These are phyloP conservation scores for Raphidocelis subcapitata DNA, from an alignment of 139 green algal genomes.

Conservation along the genomic window DNA sequence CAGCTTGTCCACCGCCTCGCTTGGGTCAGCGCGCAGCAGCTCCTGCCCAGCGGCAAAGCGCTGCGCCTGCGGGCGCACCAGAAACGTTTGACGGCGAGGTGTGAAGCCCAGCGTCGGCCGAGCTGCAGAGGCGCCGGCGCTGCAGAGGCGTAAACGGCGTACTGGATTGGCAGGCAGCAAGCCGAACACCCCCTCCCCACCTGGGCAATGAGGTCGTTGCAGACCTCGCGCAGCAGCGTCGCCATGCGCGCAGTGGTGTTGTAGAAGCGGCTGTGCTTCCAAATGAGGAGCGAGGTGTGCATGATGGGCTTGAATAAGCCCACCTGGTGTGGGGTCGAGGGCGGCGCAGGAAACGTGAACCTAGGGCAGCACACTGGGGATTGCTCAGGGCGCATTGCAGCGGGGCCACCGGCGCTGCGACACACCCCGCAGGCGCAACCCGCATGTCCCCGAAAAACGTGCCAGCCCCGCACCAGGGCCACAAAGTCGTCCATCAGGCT, in stretches of 20 bases:
- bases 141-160: too few relatives aligned
- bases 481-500: slow-evolving; percentile 79
- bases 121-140: too few relatives aligned
- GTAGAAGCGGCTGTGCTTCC: slow-evolving; percentile 85
- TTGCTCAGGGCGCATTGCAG: too few relatives aligned
- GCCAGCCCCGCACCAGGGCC: slow-evolving; percentile 30
- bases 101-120: too few relatives aligned
- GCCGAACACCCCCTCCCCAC: slow-evolving; percentile 17
- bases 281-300: slow-evolving; percentile 89
- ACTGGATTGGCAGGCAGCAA: too few relatives aligned
- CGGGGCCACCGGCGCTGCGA: too few relatives aligned
- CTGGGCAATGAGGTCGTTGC: slow-evolving; percentile 90
- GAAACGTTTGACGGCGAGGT: too few relatives aligned
- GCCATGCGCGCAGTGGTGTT: slow-evolving; percentile 76
- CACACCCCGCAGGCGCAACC: too few relatives aligned
- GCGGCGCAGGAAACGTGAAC: too few relatives aligned
- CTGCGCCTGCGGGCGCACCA: slow-evolving; percentile 52
- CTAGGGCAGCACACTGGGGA: too few relatives aligned
- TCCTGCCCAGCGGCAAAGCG: slow-evolving; percentile 72
- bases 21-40: slow-evolving; percentile 75
- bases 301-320: slow-evolving; percentile 86
- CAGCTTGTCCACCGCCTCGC: slow-evolving; percentile 85
- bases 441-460: slow-evolving; percentile 5
- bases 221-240: slow-evolving; percentile 83
- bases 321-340: background rate